These are phyloP conservation scores for Turritis glabra DNA, from an alignment of 345 rosid species.

Conservation along the genomic window DNA sequence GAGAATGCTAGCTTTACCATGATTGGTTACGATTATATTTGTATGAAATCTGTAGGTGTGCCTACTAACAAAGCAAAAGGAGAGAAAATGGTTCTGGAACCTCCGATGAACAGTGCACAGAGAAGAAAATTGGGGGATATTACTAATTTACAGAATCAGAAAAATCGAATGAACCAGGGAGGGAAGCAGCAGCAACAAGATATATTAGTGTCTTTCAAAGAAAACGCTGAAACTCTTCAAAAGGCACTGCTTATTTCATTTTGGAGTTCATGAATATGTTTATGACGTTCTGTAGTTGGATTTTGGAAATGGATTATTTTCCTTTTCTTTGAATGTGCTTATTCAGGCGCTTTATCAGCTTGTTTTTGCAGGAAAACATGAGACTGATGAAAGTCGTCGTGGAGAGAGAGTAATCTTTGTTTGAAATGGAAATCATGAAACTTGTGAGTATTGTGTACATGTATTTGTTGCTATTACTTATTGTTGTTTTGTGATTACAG, in stretches of 20 bases:
- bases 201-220: conserved; percentile 36
- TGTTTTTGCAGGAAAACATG: conserved; percentile 57
- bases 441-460: conserved; percentile 4
- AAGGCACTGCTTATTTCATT: conserved; percentile 39
- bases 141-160: conserved; percentile 49
- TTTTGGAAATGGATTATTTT: neutral
- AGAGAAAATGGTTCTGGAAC: conserved; percentile 36
- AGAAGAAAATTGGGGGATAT: conserved; percentile 60
- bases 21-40: neutral
- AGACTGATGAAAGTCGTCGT: conserved; percentile 46
- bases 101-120: conserved; percentile 34
- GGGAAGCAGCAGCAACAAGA: conserved; percentile 34
- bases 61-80: too few species aligned
- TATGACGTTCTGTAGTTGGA: neutral
- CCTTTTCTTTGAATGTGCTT: conserved; percentile 10
- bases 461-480: conserved; percentile 5
- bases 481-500: conserved; percentile 37
- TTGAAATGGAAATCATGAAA: conserved; percentile 4
- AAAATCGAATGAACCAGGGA: conserved; percentile 35
- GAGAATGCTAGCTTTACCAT: neutral
- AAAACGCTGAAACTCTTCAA: conserved; percentile 48
- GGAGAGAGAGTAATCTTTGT: conserved; percentile 52
- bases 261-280: neutral
- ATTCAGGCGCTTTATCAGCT: conserved; percentile 21
- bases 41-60: conserved; percentile 8